Percentiles rank a stretch among this genome's conserved stretches.
Evolutionary conservation across 805 yeast species (phyloP).

Genomic region (Pichia ethanolica): DNA sequence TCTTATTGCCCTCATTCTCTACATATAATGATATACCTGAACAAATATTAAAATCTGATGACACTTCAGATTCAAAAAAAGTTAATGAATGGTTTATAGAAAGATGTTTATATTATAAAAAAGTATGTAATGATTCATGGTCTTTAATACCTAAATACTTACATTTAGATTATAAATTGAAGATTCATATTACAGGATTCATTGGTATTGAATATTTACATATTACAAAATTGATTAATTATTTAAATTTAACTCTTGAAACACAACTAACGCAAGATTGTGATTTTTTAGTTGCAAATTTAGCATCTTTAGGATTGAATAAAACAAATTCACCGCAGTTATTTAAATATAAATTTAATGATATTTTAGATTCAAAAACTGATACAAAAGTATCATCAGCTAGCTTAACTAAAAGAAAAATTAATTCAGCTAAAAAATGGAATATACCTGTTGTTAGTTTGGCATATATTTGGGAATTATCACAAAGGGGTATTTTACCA

Average conservation of each 20-base stretch:
- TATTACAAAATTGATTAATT: conserved; percentile 46
- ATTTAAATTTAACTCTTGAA: conserved; percentile 44
- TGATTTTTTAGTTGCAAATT: conserved; percentile 51
- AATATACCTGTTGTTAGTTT: conserved; percentile 50
- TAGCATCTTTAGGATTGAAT: conserved; percentile 37
- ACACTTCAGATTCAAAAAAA: conserved; percentile 21
- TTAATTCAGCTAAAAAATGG: conserved; percentile 52
- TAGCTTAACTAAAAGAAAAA: conserved; percentile 38
- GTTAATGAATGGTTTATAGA: conserved; percentile 30
- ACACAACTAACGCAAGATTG: conserved; percentile 42
- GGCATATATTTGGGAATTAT: conserved; percentile 46
- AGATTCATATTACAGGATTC: conserved; percentile 30
- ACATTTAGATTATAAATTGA: conserved; percentile 23
- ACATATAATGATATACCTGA: conserved; percentile 13
- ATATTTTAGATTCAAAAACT: conserved; percentile 17
- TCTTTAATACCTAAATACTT: conserved; percentile 18
- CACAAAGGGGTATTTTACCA: conserved; percentile 33
- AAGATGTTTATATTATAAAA: conserved; percentile 19
- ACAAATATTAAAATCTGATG: conserved; percentile 9
- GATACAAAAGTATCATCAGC: conserved; percentile 24
- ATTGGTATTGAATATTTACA: conserved; percentile 25
- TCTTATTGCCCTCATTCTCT: conserved; percentile 22
- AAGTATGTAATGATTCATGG: conserved; percentile 22
- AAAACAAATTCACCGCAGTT: conserved; percentile 34
- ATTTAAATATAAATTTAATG: conserved; percentile 31